Evolutionary conservation across 2,329 filamentous ascomycete genomes (phyloP).

Genomic region (Trichoderma oligosporum): DNA sequence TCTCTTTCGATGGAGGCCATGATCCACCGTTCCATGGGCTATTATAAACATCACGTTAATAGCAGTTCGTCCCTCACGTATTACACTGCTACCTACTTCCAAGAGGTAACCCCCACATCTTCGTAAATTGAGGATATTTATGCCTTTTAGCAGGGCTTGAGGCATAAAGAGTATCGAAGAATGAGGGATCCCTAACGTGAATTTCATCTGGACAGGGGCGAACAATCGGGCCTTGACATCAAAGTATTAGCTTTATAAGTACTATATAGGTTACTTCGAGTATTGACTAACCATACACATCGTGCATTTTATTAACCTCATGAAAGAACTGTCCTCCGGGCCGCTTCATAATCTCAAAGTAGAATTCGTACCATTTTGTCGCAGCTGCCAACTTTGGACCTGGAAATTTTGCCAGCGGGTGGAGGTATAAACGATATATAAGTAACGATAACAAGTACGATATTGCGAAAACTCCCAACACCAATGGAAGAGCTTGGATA

Average conservation of each 20-base stretch:
- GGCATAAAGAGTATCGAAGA: slow-evolving; percentile 27
- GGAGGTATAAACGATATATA: slow-evolving; percentile 25
- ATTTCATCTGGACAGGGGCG: slow-evolving; percentile 30
- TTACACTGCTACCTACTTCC: background rate
- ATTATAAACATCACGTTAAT: background rate
- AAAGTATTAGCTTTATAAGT: background rate
- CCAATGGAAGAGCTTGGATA: no score
- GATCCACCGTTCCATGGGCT: slow-evolving; percentile 3
- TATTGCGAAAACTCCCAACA: no score
- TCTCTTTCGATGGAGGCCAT: background rate
- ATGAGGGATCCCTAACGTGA: slow-evolving; percentile 29
- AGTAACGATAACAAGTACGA: no score
- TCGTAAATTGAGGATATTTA: background rate
- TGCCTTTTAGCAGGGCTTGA: background rate
- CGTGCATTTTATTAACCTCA: slow-evolving; percentile 33
- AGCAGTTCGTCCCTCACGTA: no score
- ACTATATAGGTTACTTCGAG: no score
- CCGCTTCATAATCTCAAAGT: slow-evolving; percentile 28
- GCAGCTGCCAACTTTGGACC: slow-evolving; percentile 33
- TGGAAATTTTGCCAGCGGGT: slow-evolving; percentile 29
- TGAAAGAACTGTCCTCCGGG: slow-evolving; percentile 28
- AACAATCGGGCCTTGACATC: slow-evolving; percentile 29
- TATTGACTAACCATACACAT: slow-evolving; percentile 32
- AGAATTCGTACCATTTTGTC: slow-evolving; percentile 33
- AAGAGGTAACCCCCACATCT: background rate